Percentiles rank a stretch among this genome's conserved stretches.
Evolutionary conservation across 108 stramenopile species (phyloP).

Genomic region (Hondaea fermentalgiana): DNA sequence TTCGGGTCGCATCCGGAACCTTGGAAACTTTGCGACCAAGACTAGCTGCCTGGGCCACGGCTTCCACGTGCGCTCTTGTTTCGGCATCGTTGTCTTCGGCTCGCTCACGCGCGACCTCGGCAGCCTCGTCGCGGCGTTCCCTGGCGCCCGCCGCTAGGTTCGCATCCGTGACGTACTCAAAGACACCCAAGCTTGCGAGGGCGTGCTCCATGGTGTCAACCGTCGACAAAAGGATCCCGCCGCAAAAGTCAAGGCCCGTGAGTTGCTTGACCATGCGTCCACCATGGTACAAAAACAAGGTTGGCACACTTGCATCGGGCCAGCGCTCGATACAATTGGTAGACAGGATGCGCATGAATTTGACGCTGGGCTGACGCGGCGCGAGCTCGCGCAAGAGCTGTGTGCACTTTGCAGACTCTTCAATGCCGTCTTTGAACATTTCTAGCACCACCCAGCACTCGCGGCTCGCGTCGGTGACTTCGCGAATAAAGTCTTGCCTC

Average conservation of each 20-base stretch:
- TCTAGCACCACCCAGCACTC: slow-evolving; percentile 35
- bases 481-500: slow-evolving; percentile 44
- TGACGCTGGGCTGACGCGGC: slow-evolving; percentile 39
- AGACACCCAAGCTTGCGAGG: background rate
- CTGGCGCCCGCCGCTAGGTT: background rate
- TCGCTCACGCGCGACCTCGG: background rate
- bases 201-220: background rate
- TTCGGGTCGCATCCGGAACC: background rate
- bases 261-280: slow-evolving; percentile 72
- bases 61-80: background rate
- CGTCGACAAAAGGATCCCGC: background rate
- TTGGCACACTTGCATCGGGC: slow-evolving; percentile 74
- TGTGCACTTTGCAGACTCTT: slow-evolving; percentile 24
- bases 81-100: background rate
- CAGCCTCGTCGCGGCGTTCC: background rate
- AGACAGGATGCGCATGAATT: slow-evolving; percentile 70
- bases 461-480: slow-evolving; percentile 47
- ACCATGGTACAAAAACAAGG: slow-evolving; percentile 74
- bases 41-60: background rate
- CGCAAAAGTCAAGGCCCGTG: slow-evolving; percentile 28
- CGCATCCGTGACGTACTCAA: background rate
- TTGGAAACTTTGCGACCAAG: background rate
- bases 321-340: slow-evolving; percentile 75
- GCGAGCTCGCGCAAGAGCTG: slow-evolving; percentile 34
- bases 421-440: slow-evolving; percentile 37